These are phyloP conservation scores for Acacia acuminata DNA, from an alignment of 306 rosid species.

Conservation along the genomic window DNA sequence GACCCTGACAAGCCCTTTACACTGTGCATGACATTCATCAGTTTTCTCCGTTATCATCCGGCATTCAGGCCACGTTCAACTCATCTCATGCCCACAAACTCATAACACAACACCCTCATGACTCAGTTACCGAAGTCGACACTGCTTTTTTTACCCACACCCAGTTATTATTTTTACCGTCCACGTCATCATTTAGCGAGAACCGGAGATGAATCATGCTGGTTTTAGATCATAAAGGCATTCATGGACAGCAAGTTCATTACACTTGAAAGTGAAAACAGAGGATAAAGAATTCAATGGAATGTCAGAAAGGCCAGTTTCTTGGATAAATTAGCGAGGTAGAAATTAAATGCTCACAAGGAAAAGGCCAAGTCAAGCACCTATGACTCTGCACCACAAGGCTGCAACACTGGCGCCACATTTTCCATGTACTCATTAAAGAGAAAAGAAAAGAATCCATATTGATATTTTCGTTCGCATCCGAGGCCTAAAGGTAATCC, in stretches of 20 bases:
- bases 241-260: neutral
- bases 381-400: neutral
- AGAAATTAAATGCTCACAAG: slow-evolving; percentile 24
- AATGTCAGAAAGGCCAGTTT: slow-evolving; percentile 22
- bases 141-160: slow-evolving; percentile 27
- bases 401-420: neutral
- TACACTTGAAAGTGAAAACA: neutral
- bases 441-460: neutral
- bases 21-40: slow-evolving; percentile 24
- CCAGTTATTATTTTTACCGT: neutral
- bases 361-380: slow-evolving; percentile 29
- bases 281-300: neutral
- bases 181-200: neutral
- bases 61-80: slow-evolving; percentile 27
- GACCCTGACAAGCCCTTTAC: slow-evolving; percentile 35
- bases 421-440: neutral
- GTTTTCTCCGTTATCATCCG: neutral
- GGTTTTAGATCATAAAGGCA: neutral
- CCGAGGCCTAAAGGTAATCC: neutral
- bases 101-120: neutral
- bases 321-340: slow-evolving; percentile 12
- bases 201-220: neutral
- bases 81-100: slow-evolving; percentile 27
- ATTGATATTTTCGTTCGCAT: no score
- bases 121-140: neutral